Percentiles rank a stretch among this genome's conserved stretches.
Conservation (phyloP, 306 rosid genomes). For the Glycine tomentella region DNA sequence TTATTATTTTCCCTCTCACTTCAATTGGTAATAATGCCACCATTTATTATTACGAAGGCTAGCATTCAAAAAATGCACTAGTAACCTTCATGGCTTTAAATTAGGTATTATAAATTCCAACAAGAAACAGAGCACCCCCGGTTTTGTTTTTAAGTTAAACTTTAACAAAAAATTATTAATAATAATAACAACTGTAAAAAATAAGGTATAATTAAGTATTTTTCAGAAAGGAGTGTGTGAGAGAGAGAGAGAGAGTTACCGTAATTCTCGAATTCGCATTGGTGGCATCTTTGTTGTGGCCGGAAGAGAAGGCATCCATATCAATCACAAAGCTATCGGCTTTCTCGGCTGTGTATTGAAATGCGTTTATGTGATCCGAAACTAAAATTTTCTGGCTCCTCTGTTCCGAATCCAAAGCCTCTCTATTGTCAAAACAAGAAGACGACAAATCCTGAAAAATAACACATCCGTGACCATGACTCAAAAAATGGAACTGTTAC, state of each 20-base stretch:
- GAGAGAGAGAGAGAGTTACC: constrained; percentile 38
- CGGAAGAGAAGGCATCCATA: constrained; percentile 70
- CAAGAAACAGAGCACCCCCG: constrained; percentile 18
- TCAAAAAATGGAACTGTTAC: too few species aligned
- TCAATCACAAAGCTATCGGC: constrained; percentile 84
- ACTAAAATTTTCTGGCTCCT: constrained; percentile 59
- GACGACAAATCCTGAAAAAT: constrained; percentile 48
- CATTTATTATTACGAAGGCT: constrained; percentile 2
- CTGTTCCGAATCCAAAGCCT: constrained; percentile 54
- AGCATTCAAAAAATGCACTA: not conserved
- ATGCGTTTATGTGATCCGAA: constrained; percentile 60
- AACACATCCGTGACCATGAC: not conserved
- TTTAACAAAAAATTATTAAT: not conserved
- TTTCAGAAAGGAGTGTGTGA: too few species aligned
- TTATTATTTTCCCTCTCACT: not conserved
- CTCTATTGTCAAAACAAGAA: not conserved
- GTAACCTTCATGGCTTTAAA: constrained; percentile 8
- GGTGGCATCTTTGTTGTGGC: constrained; percentile 52
- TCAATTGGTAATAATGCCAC: constrained; percentile 14
- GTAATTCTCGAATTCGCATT: constrained; percentile 67
- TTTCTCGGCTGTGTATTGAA: constrained; percentile 58
- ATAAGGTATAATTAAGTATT: too few species aligned
- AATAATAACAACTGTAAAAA: too few species aligned
- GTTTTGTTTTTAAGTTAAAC: constrained; percentile 1
- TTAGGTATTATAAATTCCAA: constrained; percentile 1